Conservation (phyloP, 2,329 filamentous ascomycete species). For the Phoma sp. region DNA sequence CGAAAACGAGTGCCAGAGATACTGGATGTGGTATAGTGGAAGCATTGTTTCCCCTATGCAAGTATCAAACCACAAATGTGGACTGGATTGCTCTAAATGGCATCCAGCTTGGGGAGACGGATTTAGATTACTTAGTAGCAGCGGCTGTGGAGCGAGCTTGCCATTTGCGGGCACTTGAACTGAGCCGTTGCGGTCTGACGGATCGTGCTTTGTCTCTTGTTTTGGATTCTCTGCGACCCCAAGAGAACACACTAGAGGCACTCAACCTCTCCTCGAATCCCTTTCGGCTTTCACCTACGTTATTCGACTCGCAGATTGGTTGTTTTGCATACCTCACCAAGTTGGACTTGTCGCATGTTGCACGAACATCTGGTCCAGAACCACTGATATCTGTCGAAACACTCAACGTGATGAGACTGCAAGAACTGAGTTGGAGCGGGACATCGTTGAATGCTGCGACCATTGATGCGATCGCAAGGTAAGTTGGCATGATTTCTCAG, state of each 20-base stretch:
- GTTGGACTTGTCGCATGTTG: constrained; percentile 70
- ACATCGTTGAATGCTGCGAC: constrained; percentile 68
- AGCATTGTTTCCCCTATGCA: constrained; percentile 72
- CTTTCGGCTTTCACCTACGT: constrained; percentile 67
- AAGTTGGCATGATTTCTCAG: constrained; percentile 33
- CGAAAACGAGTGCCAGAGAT: constrained; percentile 60
- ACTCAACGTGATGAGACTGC: constrained; percentile 70
- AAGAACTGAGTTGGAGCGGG: constrained; percentile 70
- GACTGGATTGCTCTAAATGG: constrained; percentile 75
- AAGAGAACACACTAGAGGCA: constrained; percentile 71
- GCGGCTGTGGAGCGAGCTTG: constrained; percentile 71
- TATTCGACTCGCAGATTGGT: constrained; percentile 71
- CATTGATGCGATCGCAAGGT: constrained; percentile 66
- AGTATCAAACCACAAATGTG: constrained; percentile 71
- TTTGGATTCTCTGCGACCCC: constrained; percentile 68
- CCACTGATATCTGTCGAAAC: constrained; percentile 72
- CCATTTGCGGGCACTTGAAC: constrained; percentile 71
- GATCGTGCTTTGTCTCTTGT: constrained; percentile 68
- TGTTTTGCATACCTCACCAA: constrained; percentile 72
- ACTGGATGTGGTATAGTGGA: constrained; percentile 74
- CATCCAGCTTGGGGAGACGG: constrained; percentile 73
- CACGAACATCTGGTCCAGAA: constrained; percentile 68
- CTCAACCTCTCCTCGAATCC: constrained; percentile 73
- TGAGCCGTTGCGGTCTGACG: constrained; percentile 68
- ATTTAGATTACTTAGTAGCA: constrained; percentile 72